These are phyloP conservation scores for Vitis cinerea DNA, from an alignment of 164 flowering plant species.

Conservation along the genomic window DNA sequence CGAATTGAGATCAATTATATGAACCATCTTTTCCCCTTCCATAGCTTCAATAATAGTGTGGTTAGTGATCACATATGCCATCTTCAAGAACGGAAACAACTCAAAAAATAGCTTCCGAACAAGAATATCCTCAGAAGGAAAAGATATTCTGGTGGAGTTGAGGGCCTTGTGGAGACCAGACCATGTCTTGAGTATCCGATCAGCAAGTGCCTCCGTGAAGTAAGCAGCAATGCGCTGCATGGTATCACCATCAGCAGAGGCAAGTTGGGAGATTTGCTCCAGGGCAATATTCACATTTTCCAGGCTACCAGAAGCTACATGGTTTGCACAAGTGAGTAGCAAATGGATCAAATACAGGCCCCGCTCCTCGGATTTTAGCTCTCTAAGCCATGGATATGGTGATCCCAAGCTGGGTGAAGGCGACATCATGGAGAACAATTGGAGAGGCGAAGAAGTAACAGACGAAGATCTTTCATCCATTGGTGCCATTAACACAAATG, in stretches of 20 bases:
- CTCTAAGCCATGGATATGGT: slow-evolving; percentile 43
- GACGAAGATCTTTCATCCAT: slow-evolving; percentile 56
- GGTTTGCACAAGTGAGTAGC: slow-evolving; percentile 47
- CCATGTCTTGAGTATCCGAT: slow-evolving; percentile 47
- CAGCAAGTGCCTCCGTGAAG: slow-evolving; percentile 54
- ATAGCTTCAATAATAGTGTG: slow-evolving; percentile 61
- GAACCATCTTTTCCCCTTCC: slow-evolving; percentile 62
- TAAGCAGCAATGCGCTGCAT: slow-evolving; percentile 60
- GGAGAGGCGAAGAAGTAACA: slow-evolving; percentile 45
- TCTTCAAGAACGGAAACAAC: slow-evolving; percentile 43
- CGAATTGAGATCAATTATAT: slow-evolving; percentile 49
- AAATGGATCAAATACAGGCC: slow-evolving; percentile 52
- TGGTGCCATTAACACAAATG: slow-evolving; percentile 14
- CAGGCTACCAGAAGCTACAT: slow-evolving; percentile 46
- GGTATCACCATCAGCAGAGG: slow-evolving; percentile 53
- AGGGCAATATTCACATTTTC: slow-evolving; percentile 48
- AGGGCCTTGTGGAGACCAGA: slow-evolving; percentile 54
- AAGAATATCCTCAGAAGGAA: slow-evolving; percentile 36
- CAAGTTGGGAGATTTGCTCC: slow-evolving; percentile 46
- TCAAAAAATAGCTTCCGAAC: slow-evolving; percentile 42
- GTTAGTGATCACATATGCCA: slow-evolving; percentile 43
- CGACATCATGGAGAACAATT: slow-evolving; percentile 45
- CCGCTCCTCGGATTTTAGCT: slow-evolving; percentile 54
- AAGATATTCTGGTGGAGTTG: slow-evolving; percentile 33
- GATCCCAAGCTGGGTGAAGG: slow-evolving; percentile 41